Conservation (phyloP, 2,329 filamentous ascomycete genomes). For the Xenoacremonium recifei region DNA sequence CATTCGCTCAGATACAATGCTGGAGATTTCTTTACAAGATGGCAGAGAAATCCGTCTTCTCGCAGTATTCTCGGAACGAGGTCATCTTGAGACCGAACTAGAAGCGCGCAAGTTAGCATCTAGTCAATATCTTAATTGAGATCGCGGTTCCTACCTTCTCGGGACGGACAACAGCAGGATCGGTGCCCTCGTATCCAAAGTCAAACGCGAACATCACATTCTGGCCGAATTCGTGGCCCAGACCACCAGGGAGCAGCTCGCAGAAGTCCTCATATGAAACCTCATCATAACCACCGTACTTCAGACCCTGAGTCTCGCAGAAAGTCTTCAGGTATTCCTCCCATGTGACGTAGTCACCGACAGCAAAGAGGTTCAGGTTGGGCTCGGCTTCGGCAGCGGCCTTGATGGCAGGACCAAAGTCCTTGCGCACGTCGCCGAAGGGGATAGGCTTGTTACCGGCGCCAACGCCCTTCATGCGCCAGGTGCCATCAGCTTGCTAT, state of each 20-base stretch:
- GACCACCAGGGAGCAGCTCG: slow-evolving; percentile 10
- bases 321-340: slow-evolving; percentile 8
- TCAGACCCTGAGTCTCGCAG: slow-evolving; percentile 13
- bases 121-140: background rate
- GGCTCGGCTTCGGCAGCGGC: slow-evolving; percentile 10
- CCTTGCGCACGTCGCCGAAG: slow-evolving; percentile 10
- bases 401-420: slow-evolving; percentile 13
- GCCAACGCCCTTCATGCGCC: slow-evolving; percentile 13
- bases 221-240: slow-evolving; percentile 14
- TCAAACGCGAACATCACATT: slow-evolving; percentile 14
- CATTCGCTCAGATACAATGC: no score
- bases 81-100: slow-evolving; percentile 6
- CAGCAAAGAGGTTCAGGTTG: slow-evolving; percentile 10
- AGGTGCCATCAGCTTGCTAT: slow-evolving; percentile 13
- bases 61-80: slow-evolving; percentile 3
- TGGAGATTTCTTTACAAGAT: no score
- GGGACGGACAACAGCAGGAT: slow-evolving; percentile 10
- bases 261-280: slow-evolving; percentile 11
- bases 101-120: no score
- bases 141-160: slow-evolving; percentile 9
- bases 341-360: slow-evolving; percentile 13
- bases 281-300: slow-evolving; percentile 16
- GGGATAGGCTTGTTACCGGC: slow-evolving; percentile 12
- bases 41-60: slow-evolving; percentile 3
- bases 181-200: slow-evolving; percentile 14